Percentiles rank a stretch among this genome's conserved stretches.
Evolutionary conservation across 2,329 filamentous ascomycete species (phyloP).

Genomic region (Scolecobasidium constrictum): DNA sequence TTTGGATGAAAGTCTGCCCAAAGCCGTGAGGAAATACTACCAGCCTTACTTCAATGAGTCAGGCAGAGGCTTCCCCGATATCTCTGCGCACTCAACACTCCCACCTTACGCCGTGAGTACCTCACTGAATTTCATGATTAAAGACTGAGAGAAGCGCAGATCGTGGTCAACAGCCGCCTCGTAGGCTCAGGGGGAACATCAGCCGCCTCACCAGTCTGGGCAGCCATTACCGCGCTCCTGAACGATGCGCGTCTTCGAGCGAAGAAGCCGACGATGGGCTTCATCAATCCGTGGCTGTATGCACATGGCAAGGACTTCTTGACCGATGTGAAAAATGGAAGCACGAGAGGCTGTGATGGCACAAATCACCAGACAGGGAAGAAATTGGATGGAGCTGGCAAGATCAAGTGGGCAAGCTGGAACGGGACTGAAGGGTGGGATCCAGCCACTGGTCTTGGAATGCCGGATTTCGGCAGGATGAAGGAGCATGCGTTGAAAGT

Average conservation of each 20-base stretch:
- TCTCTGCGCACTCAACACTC: constrained; percentile 9
- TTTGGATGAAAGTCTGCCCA: neutral
- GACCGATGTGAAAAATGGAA: constrained; percentile 21
- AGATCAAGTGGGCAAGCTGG: constrained; percentile 7
- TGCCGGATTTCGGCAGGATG: constrained; percentile 9
- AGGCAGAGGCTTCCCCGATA: constrained; percentile 11
- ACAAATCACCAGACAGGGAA: constrained; percentile 5
- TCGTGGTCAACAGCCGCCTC: constrained; percentile 1
- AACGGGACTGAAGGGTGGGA: constrained; percentile 10
- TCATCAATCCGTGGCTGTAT: constrained; percentile 47
- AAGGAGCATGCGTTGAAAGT: constrained; percentile 1
- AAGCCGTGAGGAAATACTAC: constrained; percentile 1
- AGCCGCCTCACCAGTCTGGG: constrained; percentile 35
- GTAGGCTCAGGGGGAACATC: constrained; percentile 7
- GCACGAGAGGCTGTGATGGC: constrained; percentile 21
- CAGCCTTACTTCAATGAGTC: constrained; percentile 9
- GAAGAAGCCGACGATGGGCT: constrained; percentile 37
- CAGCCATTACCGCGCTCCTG: constrained; percentile 43
- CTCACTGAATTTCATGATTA: too few species aligned
- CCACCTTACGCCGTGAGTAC: constrained; percentile 6
- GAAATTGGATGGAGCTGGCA: neutral
- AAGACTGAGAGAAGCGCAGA: too few species aligned
- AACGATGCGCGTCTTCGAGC: constrained; percentile 44
- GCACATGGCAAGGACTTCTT: constrained; percentile 12
- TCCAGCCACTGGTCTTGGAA: constrained; percentile 11